Conservation (phyloP, 495 filamentous ascomycete species). For the Daldinia vernicosa region DNA sequence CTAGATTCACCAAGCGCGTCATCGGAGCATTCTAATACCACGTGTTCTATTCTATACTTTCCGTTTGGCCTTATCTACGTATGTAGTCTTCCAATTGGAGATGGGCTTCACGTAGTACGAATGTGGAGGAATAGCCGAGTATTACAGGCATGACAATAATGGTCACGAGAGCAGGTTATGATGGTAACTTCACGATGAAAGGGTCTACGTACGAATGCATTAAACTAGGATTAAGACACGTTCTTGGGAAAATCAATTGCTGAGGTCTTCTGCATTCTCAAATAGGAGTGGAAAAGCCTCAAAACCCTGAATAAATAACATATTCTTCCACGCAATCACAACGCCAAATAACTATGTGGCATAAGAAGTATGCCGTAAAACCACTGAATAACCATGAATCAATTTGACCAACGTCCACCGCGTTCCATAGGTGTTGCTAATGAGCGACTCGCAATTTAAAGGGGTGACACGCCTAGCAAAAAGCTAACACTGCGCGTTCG, state of each 20-base stretch:
- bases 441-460: conserved; percentile 38
- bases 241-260: conserved; percentile 28
- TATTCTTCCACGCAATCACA: conserved; percentile 28
- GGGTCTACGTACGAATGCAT: not conserved
- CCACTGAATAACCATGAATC: conserved; percentile 35
- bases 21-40: conserved; percentile 1
- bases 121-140: not conserved
- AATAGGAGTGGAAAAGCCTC: conserved; percentile 18
- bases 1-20: not conserved
- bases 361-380: conserved; percentile 50
- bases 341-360: conserved; percentile 36
- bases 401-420: conserved; percentile 34
- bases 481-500: conserved; percentile 23
- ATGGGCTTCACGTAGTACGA: not conserved
- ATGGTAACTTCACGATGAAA: not conserved
- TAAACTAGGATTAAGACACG: not conserved
- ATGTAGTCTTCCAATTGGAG: not conserved
- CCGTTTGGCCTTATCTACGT: not conserved
- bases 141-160: not conserved
- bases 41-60: not conserved
- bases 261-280: conserved; percentile 42
- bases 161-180: conserved; percentile 2
- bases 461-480: conserved; percentile 29
- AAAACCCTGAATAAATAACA: conserved; percentile 33
- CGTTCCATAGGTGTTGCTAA: conserved; percentile 39